These are phyloP conservation scores for Phytophthora litchii DNA, from an alignment of 352 stramenopile genomes.

Conservation along the genomic window DNA sequence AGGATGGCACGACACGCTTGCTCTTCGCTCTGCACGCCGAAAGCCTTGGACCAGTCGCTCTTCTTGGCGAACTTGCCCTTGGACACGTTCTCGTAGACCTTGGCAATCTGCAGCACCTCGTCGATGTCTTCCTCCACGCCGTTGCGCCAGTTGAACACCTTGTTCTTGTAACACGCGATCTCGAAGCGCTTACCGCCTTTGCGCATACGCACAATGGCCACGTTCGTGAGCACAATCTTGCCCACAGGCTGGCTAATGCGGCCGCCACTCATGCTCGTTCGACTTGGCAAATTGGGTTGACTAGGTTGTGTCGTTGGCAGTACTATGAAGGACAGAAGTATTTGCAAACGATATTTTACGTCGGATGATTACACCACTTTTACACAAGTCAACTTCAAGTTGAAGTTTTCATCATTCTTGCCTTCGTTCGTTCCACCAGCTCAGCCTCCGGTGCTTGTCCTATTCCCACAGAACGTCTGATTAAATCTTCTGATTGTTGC, in stretches of 20 bases:
- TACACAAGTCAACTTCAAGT: too few relatives aligned
- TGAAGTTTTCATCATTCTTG: too few relatives aligned
- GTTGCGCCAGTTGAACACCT: conserved; percentile 98
- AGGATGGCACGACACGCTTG: conserved; percentile 95
- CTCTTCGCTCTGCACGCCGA: conserved; percentile 92
- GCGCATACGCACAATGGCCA: conserved; percentile 96
- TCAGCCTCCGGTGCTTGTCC: too few relatives aligned
- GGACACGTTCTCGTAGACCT: conserved; percentile 98
- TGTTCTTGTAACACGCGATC: conserved; percentile 99
- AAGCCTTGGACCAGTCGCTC: conserved; percentile 93
- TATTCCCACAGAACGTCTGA: too few relatives aligned
- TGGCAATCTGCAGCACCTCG: conserved; percentile 97
- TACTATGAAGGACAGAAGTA: background rate
- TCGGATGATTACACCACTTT: too few relatives aligned
- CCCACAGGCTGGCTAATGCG: conserved; percentile 83
- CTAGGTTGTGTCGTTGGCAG: conserved; percentile 4
- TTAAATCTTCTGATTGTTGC: too few relatives aligned
- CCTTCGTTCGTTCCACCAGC: too few relatives aligned
- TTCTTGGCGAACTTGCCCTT: conserved; percentile 97
- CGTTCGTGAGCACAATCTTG: conserved; percentile 95
- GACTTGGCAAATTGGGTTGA: conserved; percentile 10
- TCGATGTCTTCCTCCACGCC: conserved; percentile 97
- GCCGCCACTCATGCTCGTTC: conserved; percentile 53
- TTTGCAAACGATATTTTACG: too few relatives aligned
- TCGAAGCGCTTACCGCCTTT: conserved; percentile 97